Base-by-base conservation (phyloP, 1,284 basidiomycete genomes). In the Ganoderma resinaceum region DNA sequence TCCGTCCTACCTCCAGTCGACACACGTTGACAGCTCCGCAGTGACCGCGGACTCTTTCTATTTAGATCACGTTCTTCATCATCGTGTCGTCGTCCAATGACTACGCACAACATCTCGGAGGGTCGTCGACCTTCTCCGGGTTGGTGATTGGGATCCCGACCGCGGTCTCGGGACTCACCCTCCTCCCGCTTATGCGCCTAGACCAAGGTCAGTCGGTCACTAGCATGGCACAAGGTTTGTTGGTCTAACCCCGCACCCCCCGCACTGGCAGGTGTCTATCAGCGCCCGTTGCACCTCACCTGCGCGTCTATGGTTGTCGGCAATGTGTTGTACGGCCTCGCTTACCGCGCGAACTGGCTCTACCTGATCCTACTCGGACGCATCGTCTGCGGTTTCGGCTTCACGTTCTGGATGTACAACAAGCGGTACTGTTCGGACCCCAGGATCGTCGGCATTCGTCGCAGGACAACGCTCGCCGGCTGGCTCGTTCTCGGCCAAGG, bases 111-210 rank as follows among this genome's bases (percentile, higher is more conserved):
- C 82, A 86, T 73, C 80, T 92, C 3, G 90, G 90, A 38, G 91
- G 91, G 18, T 84, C 81, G 14, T 82, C 89, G 16, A 89, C 88
- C 0, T 92, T 92, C 75, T 88, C 89, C 40, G 91, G 91, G 70
- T 75, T 92, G 14, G 84, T 87, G 23, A 90, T 92, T 68, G 91
- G 91, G 73, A 90, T 92, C 40, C 88, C 88, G 1, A 86, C 87
- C 6, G 80, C 86, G 0, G 83, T 89, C 67, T 86, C 88, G n/a
- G 88, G 87, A 0, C 69, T 92, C 2, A 79, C 82, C 0, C 80
- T 92, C 11, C 76, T 91, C n/a, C 89, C 89, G 0, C 78, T 92
- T 65, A 84, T 85, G 66, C 85, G 76, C 74, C 80, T 82, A 31
- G 91, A 91, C 75, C 78, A 79, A 84, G 89, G 91, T 88, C 67